Conservation (phyloP, 2,329 filamentous ascomycete genomes). For the Hymenoscyphus occultus region DNA sequence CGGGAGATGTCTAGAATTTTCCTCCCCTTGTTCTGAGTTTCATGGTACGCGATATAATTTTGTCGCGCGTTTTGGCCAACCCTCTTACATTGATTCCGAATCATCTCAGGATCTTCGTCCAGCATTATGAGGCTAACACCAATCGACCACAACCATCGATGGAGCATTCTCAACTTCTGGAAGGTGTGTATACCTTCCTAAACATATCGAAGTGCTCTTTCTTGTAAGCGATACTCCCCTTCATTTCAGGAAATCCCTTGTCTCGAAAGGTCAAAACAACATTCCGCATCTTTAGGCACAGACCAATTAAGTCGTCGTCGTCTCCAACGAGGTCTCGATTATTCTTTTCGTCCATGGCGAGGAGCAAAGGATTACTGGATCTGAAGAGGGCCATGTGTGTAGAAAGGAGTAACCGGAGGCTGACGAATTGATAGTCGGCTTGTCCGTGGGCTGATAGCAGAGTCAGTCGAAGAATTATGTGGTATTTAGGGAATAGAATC, state of each 20-base stretch:
- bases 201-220: slow-evolving; percentile 29
- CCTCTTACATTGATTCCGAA: neutral
- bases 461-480: neutral
- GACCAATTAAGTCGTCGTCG: slow-evolving; percentile 23
- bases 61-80: neutral
- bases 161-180: neutral
- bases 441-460: slow-evolving; percentile 5
- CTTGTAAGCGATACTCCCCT: slow-evolving; percentile 28
- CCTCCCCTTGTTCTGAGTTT: neutral
- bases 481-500: neutral
- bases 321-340: slow-evolving; percentile 26
- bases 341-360: slow-evolving; percentile 27
- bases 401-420: slow-evolving; percentile 27
- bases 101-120: neutral
- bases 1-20: neutral
- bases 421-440: slow-evolving; percentile 25
- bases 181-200: slow-evolving; percentile 24
- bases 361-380: slow-evolving; percentile 28
- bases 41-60: neutral
- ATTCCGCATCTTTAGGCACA: slow-evolving; percentile 26
- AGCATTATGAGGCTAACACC: neutral
- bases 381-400: slow-evolving; percentile 30
- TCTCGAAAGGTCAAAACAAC: slow-evolving; percentile 27
- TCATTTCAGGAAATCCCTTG: slow-evolving; percentile 28
- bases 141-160: slow-evolving; percentile 11